Conservation (phyloP, 129 eudicot genomes). For the Pseudognaphalium luteoalbum region DNA sequence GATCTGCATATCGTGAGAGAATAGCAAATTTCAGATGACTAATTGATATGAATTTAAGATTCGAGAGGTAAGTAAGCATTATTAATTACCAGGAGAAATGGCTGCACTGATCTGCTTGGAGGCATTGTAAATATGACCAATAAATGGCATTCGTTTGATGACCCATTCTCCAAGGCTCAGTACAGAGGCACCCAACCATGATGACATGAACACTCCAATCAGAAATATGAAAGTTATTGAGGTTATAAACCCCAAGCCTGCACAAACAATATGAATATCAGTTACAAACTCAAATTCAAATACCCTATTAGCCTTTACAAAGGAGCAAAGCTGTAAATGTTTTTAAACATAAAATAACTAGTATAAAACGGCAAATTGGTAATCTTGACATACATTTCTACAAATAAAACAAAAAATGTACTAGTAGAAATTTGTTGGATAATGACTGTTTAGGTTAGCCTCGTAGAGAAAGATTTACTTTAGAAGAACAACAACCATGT, state of each 20-base stretch:
- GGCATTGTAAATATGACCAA: constrained; percentile 77
- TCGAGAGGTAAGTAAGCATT: not conserved
- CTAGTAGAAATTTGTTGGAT: not conserved
- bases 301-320: not conserved
- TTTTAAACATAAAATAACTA: not conserved
- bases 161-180: constrained; percentile 80
- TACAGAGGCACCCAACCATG: constrained; percentile 90
- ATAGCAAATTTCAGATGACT: constrained; percentile 8
- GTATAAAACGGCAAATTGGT: not conserved
- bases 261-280: constrained; percentile 1
- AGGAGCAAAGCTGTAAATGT: not conserved
- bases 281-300: not conserved
- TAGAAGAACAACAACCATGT: not conserved
- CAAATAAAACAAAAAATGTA: not conserved
- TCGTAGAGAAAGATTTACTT: not conserved
- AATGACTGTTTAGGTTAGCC: not conserved
- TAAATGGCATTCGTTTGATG: constrained; percentile 79
- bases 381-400: not conserved
- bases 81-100: constrained; percentile 67
- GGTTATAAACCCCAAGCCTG: constrained; percentile 77
- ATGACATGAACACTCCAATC: constrained; percentile 87
- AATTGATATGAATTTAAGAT: not conserved
- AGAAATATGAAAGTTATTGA: constrained; percentile 77
- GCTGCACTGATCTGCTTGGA: constrained; percentile 90
- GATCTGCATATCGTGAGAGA: constrained; percentile 50